These are phyloP conservation scores for Tetrahymena thermophila DNA, from an alignment of 73 alveolate genomes.

Conservation along the genomic window DNA sequence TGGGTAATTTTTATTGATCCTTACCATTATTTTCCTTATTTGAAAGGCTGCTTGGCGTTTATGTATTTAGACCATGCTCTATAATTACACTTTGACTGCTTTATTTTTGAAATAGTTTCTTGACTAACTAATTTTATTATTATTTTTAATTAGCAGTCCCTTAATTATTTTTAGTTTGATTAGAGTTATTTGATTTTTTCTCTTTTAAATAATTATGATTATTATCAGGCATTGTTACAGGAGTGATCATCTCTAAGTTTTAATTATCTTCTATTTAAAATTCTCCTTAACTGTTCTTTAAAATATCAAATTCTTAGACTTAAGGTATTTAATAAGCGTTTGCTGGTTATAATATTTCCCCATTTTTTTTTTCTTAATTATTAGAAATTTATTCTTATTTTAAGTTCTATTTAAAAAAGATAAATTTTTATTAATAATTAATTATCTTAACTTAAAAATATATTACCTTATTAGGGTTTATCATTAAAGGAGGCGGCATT, in stretches of 20 bases:
- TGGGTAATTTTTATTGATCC: background rate
- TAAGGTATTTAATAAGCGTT: background rate
- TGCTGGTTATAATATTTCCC: background rate
- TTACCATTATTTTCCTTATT: background rate
- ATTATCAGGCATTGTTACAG: background rate
- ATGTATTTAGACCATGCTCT: background rate
- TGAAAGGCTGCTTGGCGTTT: background rate
- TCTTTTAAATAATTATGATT: background rate
- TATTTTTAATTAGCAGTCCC: background rate
- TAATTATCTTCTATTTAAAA: background rate
- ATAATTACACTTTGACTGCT: background rate
- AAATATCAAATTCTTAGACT: background rate
- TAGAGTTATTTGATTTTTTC: background rate
- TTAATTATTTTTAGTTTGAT: background rate
- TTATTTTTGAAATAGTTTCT: background rate
- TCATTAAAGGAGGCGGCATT: background rate
- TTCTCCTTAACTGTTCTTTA: background rate
- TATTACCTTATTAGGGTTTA: background rate
- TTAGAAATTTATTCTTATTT: background rate
- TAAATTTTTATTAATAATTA: no score
- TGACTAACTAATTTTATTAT: background rate
- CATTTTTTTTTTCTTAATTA: background rate
- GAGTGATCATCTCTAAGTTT: background rate
- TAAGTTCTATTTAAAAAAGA: background rate
- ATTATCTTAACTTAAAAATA: background rate